Evolutionary conservation across 2,329 filamentous ascomycete species (phyloP), one percentile per base, ranked within the genome.

Genomic region (Botrytis pseudocinerea): DNA sequence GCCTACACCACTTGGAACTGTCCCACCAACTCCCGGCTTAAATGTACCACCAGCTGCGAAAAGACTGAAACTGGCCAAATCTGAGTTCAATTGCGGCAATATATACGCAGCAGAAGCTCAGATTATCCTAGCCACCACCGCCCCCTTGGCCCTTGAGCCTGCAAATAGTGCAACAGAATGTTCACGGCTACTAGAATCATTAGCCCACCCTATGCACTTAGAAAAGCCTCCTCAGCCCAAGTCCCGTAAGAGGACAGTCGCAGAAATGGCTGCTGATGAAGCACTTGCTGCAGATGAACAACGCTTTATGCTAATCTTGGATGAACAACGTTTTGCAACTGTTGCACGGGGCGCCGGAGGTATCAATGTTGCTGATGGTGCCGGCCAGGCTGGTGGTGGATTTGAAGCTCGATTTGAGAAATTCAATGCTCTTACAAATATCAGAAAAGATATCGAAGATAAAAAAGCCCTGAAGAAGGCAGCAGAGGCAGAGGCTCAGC

Each of bases 251-350:
- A 90, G 95, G 75, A 99, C 96, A 0, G 91, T 97, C 28, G 96
- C 96, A 14, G 95, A 99, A 81, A 90, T 98, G 85, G 96, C 94
- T 14, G 95, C 95, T 12, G 96, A 99, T 80, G 95, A 99, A 83
- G 95, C 96, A 1, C 87, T 94, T 74, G 94, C 94, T 0, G 95
- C 95, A 35, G 93, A 94, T 74, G 91, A 94, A 76, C 95, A 99
- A 82, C 89, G 94, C 64, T 97, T 94, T 77, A 96, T 99, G 94
- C 90, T 98, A 69, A 91, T 93, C 35, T 90, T 95, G 83, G 96
- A 99, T 79, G 95, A 98, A 78, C 89, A 94, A 9, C 87, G 94
- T 74, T 87, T 90, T 20, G 86, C 91, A 1, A 87, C 85, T 59
- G 85, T 85, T 22, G 86, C 88, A 6, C 87, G 87, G 12, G 87